Evolutionary conservation across 1,284 basidiomycete species (phyloP).

Genomic region (Puccinia horiana): DNA sequence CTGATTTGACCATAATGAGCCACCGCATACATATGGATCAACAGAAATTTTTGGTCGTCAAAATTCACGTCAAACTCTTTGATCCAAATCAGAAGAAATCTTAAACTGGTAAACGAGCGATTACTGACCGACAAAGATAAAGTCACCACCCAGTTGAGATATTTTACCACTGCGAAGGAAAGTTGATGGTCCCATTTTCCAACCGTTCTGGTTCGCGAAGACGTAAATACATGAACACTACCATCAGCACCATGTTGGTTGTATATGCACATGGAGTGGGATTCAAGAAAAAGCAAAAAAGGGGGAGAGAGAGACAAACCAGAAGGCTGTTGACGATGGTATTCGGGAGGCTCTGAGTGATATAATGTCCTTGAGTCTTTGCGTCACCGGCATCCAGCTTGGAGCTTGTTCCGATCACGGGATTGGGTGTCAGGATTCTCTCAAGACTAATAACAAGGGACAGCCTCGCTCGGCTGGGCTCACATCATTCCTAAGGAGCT

Average conservation of each 20-base stretch:
- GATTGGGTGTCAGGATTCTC: neutral
- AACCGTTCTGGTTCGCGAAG: slow-evolving; percentile 8
- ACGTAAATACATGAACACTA: neutral
- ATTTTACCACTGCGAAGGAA: slow-evolving; percentile 38
- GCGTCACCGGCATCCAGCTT: slow-evolving; percentile 22
- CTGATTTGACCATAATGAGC: neutral
- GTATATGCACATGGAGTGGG: too few species aligned
- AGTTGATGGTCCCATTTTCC: slow-evolving; percentile 17
- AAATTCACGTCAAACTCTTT: too few species aligned
- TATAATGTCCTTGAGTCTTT: slow-evolving; percentile 13
- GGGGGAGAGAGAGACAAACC: neutral
- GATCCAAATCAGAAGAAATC: neutral
- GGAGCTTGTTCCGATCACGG: neutral
- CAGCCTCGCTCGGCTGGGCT: neutral
- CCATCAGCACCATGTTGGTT: neutral
- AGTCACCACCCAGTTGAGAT: slow-evolving; percentile 38
- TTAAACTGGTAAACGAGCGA: neutral
- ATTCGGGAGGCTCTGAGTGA: neutral
- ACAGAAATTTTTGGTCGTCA: neutral
- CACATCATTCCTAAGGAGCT: slow-evolving; percentile 35
- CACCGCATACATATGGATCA: neutral
- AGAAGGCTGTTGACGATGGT: neutral
- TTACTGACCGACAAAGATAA: slow-evolving; percentile 32
- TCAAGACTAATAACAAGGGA: neutral
- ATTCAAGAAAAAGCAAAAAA: neutral